Base-by-base conservation (phyloP, 2,329 filamentous ascomycete genomes). In the Claviceps sorghi region DNA sequence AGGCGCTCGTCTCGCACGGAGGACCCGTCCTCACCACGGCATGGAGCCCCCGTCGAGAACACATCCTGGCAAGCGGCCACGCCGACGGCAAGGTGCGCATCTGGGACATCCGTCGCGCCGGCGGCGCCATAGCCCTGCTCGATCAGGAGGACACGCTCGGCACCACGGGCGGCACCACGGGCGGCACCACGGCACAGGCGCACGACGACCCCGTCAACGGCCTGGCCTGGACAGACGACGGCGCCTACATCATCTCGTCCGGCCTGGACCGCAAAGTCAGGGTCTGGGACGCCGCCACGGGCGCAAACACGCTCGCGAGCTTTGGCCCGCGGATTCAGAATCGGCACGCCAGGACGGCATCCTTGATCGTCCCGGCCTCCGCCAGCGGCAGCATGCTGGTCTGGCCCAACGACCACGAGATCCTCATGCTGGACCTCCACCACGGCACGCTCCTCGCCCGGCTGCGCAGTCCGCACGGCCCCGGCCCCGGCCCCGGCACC, bases 291-390 rank as follows among this genome's bases (percentile, higher is more conserved):
- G 80, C 86, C 1, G 75, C 75, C 0, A 87, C 80, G 0, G 88
- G 89, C 2, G 84, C 84, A 19, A 96, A 97, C 65, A 94, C 87
- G 0, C 78, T 96, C 6, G 86, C 86, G 0, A 90, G 84, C 64
- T 97, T 96, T 62, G 89, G 89, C 0, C 86, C 90, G 1, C 76
- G 82, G 30, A 76, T 96, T 42, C 84, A 83, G 59, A 96, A 96
- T 64, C 75, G 71, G 58, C 82, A 77, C 58, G 71, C 83, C 5
- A 78, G 77, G 21, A 82, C 76, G 54, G 71, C 79, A 21, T 74
- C 72, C 46, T 79, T 88, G 53, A 68, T 88, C 52, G 66, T 82
- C 9, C 74, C 82, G 0, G 88, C 89, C 0, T 72, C 72, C 78
- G 77, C 3, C 67, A 74, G 78, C 38, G 83, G 90, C 55, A 67